Conservation (phyloP, 306 rosid species). For the Dalbergia oliveri region DNA sequence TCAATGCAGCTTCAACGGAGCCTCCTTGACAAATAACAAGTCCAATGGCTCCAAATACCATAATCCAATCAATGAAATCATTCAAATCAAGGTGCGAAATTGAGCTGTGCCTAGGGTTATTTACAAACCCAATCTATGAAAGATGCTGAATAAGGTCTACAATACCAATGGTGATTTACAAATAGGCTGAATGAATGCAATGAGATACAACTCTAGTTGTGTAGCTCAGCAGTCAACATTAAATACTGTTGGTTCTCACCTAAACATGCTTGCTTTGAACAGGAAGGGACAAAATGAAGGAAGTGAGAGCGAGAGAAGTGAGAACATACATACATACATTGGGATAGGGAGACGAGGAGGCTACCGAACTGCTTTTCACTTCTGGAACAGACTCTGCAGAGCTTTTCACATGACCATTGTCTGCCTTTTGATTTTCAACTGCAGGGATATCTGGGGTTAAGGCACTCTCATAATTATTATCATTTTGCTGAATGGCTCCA, state of each 20-base stretch:
- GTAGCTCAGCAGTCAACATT: constrained; percentile 29
- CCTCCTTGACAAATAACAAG: background rate
- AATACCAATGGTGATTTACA: background rate
- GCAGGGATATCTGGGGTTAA: constrained; percentile 44
- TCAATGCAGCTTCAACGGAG: background rate
- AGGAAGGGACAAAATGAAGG: constrained; percentile 9
- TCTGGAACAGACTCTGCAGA: constrained; percentile 47
- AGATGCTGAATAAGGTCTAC: constrained; percentile 11
- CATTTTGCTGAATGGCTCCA: constrained; percentile 62
- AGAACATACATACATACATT: constrained; percentile 72
- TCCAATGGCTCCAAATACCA: background rate
- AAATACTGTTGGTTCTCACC: constrained; percentile 19
- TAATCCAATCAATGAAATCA: background rate
- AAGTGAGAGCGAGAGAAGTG: constrained; percentile 23
- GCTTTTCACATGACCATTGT: constrained; percentile 48
- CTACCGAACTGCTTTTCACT: constrained; percentile 50
- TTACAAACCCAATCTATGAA: constrained; percentile 5
- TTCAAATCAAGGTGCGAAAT: background rate
- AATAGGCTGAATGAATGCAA: background rate
- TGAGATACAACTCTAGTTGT: constrained; percentile 10
- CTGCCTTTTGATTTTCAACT: constrained; percentile 48
- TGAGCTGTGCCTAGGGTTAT: background rate
- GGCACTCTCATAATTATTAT: constrained; percentile 43
- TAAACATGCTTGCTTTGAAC: constrained; percentile 21
- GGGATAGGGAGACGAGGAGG: constrained; percentile 76